Evolutionary conservation across 495 filamentous ascomycete species (phyloP), one percentile per base, ranked within the genome.

Genomic region (Pseudotulostoma volvatum): DNA sequence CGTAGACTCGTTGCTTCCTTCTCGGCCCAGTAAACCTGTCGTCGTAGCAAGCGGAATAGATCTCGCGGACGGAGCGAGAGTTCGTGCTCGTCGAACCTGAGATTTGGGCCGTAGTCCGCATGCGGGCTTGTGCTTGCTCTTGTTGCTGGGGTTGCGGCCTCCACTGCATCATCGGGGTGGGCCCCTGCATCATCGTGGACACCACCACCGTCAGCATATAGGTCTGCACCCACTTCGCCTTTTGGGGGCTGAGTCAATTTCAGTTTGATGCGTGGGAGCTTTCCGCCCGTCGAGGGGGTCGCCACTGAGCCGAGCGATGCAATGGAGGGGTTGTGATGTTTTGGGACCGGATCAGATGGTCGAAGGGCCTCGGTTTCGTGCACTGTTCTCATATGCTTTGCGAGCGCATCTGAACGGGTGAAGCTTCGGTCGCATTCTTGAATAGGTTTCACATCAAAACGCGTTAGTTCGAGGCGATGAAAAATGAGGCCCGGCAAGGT

Each of bases 331-430:
- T 58, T 76, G 66, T 78, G 76, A 33, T 76, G 73, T 57, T 83
- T 87, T 1, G 83, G 79, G 14, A 88, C 79, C 3, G 84, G 78
- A 50, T 92, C 86, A n/a, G 79, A 80, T 4, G 83, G 83, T 4
- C 86, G 79, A 3, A 93, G 67, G 3, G 84, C 80, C 57, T 96
- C 92, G 28, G 86, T 94, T 58, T 97, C 92, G 60, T 97, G 90
- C 19, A 97, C 90, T 20, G 90, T 96, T 53, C 90, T 80, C 84
- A 95, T 94, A 55, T 97, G 90, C 54, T 97, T 97, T 4, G 90
- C 85, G 0, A 97, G 75, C 15, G 90, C 90, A 54, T 97, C 90
- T 19, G 90, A 96, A 40, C 90, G 77, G 7, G 90, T 97, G 52
- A 97, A 97, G 38, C 86, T 84, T 49, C 88, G 83, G 53, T 97